Evolutionary conservation across 345 rosid species (phyloP).

Genomic region (Nasturtium officinale): DNA sequence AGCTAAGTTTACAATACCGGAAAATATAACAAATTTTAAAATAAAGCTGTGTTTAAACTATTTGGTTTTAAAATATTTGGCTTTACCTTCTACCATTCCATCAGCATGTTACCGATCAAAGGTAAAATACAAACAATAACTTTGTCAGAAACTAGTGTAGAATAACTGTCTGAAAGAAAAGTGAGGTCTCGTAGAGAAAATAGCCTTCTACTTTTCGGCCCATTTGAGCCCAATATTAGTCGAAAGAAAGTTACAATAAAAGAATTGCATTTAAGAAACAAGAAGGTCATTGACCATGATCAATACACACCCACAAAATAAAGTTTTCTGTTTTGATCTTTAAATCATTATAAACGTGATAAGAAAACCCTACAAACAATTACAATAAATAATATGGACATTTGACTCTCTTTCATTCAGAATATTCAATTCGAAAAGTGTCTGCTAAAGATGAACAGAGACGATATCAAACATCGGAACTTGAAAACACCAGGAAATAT

Average conservation of each 20-base stretch:
- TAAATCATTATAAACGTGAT: constrained; percentile 22
- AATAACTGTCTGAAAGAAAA: neutral
- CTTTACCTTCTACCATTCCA: neutral
- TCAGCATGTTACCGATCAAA: neutral
- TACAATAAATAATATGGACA: constrained; percentile 21
- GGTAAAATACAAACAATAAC: neutral
- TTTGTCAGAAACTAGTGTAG: too few species aligned
- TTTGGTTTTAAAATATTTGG: neutral
- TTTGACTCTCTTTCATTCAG: constrained; percentile 19
- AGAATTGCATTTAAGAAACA: neutral
- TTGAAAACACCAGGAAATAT: constrained; percentile 19
- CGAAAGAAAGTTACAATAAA: neutral
- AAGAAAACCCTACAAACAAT: neutral
- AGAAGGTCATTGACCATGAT: neutral
- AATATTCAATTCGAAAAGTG: constrained; percentile 20
- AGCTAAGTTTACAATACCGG: neutral
- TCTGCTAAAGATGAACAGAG: neutral
- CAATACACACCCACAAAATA: neutral
- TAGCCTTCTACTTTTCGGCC: neutral
- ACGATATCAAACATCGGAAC: constrained; percentile 25
- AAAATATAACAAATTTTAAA: neutral
- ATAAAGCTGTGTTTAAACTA: too few species aligned
- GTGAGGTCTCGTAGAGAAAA: neutral
- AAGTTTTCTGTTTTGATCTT: neutral
- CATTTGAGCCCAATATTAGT: neutral